phyloP scores from a whole-genome alignment of 1,284 basidiomycete species.

The Phellinidium pouzarii region DNA sequence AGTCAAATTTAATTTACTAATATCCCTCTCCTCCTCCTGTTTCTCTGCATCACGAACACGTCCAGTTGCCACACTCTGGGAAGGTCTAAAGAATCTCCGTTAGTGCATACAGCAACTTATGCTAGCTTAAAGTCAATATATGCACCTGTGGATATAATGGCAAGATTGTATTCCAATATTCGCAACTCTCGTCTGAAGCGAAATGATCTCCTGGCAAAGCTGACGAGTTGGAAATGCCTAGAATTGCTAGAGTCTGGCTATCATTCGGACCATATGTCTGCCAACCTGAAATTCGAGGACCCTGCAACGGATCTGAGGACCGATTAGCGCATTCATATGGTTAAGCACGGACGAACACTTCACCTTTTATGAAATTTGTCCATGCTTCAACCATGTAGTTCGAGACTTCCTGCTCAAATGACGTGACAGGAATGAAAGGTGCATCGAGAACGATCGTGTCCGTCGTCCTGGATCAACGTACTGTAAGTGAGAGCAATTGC shows the following conservation, averaged over 20 bases:
- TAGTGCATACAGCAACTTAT: not conserved
- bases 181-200: conserved; percentile 22
- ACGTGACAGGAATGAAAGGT: conserved; percentile 31
- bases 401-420: conserved; percentile 33
- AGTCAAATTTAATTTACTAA: not conserved
- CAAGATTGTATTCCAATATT: conserved; percentile 27
- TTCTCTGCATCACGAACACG: conserved; percentile 1
- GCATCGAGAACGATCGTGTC: conserved; percentile 22
- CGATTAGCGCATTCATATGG: not conserved
- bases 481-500: not conserved
- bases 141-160: conserved; percentile 26
- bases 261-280: conserved; percentile 25
- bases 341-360: conserved; percentile 13
- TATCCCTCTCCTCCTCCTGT: not conserved
- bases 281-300: conserved; percentile 27
- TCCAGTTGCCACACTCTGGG: conserved; percentile 19
- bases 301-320: conserved; percentile 23
- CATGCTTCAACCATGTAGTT: conserved; percentile 39
- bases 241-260: conserved; percentile 23
- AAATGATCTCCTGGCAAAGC: conserved; percentile 25
- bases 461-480: conserved; percentile 12
- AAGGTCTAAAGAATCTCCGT: conserved; percentile 12
- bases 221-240: conserved; percentile 24
- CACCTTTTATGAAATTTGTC: conserved; percentile 42
- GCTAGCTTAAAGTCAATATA: conserved; percentile 9